Percentiles rank a stretch among this genome's conserved stretches.
Conservation (phyloP, 23 red algal genomes). For the Cyanidium caldarium region DNA sequence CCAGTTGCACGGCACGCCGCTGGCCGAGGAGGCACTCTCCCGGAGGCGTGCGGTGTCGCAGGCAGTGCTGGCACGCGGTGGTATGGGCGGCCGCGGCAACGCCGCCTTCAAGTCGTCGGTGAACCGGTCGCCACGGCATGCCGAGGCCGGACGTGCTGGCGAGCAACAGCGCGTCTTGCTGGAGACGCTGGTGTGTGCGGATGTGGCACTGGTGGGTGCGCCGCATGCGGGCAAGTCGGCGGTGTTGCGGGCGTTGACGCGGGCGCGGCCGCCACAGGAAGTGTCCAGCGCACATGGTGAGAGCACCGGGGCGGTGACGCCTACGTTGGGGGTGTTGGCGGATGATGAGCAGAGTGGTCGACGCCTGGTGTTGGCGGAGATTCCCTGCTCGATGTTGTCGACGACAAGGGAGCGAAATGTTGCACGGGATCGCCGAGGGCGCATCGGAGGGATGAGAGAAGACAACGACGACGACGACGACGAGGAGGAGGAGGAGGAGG, state of each 20-base stretch:
- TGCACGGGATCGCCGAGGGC: too few relatives aligned
- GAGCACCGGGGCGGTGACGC: too few relatives aligned
- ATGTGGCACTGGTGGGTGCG: background rate
- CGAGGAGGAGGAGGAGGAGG: too few relatives aligned
- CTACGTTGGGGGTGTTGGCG: too few relatives aligned
- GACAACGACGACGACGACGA: too few relatives aligned
- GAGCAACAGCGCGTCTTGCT: background rate
- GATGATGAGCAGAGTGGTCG: too few relatives aligned
- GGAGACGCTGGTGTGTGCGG: background rate
- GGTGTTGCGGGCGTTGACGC: background rate
- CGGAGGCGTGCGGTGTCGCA: background rate
- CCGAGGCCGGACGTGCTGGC: background rate
- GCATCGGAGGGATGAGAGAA: too few relatives aligned
- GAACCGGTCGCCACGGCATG: background rate
- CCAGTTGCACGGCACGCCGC: too few relatives aligned
- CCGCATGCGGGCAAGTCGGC: constrained; percentile 4
- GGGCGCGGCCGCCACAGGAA: background rate
- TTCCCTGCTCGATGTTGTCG: too few relatives aligned
- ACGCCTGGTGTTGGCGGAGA: too few relatives aligned
- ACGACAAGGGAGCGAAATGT: too few relatives aligned
- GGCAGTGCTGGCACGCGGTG: background rate
- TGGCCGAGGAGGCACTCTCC: background rate
- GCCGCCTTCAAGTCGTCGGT: background rate
- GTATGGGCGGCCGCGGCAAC: background rate
- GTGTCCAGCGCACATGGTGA: too few relatives aligned